Evolutionary conservation across 2,329 filamentous ascomycete genomes (phyloP), one percentile per base, ranked within the genome.

Genomic region (Fusarium keratoplasticum): DNA sequence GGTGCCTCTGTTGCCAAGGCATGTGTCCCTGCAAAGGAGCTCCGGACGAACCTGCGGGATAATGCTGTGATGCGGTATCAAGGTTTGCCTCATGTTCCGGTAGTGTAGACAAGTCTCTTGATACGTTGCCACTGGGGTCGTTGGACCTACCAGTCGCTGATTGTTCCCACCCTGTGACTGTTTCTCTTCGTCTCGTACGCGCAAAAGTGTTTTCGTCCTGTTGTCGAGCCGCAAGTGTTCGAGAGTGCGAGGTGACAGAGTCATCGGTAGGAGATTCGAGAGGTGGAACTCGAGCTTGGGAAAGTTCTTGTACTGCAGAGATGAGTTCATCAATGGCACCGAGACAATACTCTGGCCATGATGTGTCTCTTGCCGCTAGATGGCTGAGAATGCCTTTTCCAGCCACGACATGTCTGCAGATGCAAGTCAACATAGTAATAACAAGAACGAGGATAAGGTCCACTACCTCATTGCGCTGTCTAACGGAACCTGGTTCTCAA

Each of bases 401-500:
- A 14, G 78, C 76, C 31, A 76, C 72, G 7, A 80, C 78, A 13
- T 82, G 76, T 25, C 80, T 82, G 27, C 27, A 14, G 4, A 14
- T 11, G 29, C 18, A 13, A 29, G 29, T 65, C 6, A 67, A 47
- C 22, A 16, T 5, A 2, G 2, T 1, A 22, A 4, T 0, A 2
- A 20, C 2, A 1, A 2, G 13, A 11, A 36, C 5, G 6, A 1
- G 18, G 2, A 8, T 1, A 8, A 16, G 9, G 8, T 22, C 2
- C 4, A 8, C 14, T 82, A 87, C 82, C 83, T 84, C 5, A 83
- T 70, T 0, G 84, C 84, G 16, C 82, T 82, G 0, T 78, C 66
- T 0, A 82, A 68, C 0, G 84, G 80, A 5, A 87, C 77, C 35
- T 87, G 82, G 1, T 81, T 81, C 68, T 86, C 85, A 69, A 85